A percentile compares a stretch with the other conserved stretches of the same genome.
These are phyloP conservation scores for Naganishia liquefaciens DNA, from an alignment of 1,284 basidiomycete genomes.

Conservation along the genomic window DNA sequence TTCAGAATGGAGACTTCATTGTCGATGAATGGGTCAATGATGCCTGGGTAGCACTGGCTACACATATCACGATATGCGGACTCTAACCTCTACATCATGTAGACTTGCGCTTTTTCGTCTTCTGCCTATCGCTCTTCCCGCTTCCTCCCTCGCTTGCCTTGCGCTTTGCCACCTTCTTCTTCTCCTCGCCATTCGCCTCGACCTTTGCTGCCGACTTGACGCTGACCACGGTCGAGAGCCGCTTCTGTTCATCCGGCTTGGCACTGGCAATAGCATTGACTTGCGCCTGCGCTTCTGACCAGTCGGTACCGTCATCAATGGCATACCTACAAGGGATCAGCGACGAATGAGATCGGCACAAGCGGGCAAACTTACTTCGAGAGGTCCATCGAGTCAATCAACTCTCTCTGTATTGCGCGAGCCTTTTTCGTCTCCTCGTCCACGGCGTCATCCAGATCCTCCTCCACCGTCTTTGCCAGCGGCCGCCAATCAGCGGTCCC, in stretches of 20 bases:
- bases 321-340: conserved; percentile 64
- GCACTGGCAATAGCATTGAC: conserved; percentile 59
- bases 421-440: conserved; percentile 54
- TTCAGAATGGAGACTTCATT: no score
- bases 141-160: conserved; percentile 26
- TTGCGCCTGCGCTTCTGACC: conserved; percentile 71
- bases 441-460: conserved; percentile 70
- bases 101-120: conserved; percentile 29
- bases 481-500: conserved; percentile 57
- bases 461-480: conserved; percentile 58
- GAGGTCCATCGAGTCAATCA: conserved; percentile 81
- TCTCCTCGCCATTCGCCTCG: not conserved
- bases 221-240: conserved; percentile 70
- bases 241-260: conserved; percentile 49
- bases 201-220: conserved; percentile 61
- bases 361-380: conserved; percentile 60
- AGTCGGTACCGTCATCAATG: conserved; percentile 72
- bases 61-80: no score
- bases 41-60: no score
- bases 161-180: conserved; percentile 29
- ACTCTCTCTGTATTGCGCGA: conserved; percentile 65
- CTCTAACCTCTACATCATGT: conserved; percentile 5
- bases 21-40: no score
- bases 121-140: conserved; percentile 25
- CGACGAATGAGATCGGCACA: not conserved